Percentiles rank a stretch among this genome's conserved stretches.
Evolutionary conservation across 768 basidiomycete species (phyloP).

Genomic region (Termitomyces sp.): DNA sequence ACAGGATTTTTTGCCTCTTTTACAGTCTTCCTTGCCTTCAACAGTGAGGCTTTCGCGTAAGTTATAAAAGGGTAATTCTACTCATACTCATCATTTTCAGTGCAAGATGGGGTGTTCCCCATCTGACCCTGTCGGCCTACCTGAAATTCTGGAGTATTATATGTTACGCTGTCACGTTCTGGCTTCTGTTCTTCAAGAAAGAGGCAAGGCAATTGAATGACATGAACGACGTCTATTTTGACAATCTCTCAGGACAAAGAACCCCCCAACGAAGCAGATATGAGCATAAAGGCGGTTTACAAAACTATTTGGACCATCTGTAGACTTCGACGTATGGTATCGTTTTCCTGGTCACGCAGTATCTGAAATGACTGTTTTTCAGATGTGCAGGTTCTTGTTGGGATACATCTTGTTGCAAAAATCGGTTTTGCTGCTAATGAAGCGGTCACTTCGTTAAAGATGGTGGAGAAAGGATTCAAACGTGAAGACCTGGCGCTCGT

Average conservation of each 20-base stretch:
- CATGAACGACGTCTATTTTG: background rate
- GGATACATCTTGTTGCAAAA: conserved; percentile 89
- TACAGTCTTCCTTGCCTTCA: conserved; percentile 96
- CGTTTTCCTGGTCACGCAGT: background rate
- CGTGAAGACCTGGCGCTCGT: conserved; percentile 96
- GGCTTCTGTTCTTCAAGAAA: conserved; percentile 84
- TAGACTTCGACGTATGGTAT: conserved; percentile 76
- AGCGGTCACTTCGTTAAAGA: conserved; percentile 84
- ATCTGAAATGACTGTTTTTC: conserved; percentile 6
- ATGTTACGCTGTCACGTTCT: conserved; percentile 82
- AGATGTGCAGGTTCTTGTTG: conserved; percentile 89
- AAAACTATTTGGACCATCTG: conserved; percentile 94
- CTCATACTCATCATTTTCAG: conserved; percentile 28
- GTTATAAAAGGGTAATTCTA: conserved; percentile 18
- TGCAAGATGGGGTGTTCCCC: conserved; percentile 73
- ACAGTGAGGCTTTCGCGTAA: conserved; percentile 88
- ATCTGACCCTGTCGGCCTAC: conserved; percentile 71
- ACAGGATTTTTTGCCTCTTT: conserved; percentile 95
- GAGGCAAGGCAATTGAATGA: conserved; percentile 51
- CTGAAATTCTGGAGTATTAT: conserved; percentile 82
- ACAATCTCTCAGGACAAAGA: conserved; percentile 56
- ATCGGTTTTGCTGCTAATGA: conserved; percentile 95
- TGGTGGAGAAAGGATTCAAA: conserved; percentile 94
- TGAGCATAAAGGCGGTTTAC: conserved; percentile 90
- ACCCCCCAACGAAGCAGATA: conserved; percentile 67